Percentiles rank a stretch among this genome's conserved stretches.
phyloP scores from a whole-genome alignment of 192 early-diverging fungal genomes.

The Gigaspora rosea region DNA sequence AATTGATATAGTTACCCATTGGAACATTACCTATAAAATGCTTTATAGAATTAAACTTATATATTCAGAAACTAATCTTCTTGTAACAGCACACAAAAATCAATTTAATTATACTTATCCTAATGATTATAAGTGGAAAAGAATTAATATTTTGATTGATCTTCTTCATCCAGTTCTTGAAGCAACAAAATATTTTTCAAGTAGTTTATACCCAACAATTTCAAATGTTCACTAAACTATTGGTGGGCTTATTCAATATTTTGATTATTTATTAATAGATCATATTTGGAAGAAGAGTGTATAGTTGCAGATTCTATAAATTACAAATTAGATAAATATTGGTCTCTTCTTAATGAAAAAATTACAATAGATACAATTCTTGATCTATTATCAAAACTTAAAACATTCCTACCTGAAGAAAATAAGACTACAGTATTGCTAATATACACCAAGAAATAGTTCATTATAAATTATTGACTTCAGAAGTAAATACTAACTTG shows the following conservation, averaged over 20 bases:
- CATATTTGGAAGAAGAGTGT: background rate
- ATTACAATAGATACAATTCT: background rate
- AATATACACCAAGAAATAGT: background rate
- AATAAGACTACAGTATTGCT: background rate
- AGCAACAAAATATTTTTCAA: no score
- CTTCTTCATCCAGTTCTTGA: no score
- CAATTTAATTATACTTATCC: background rate
- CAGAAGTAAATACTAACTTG: background rate
- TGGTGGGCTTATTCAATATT: background rate
- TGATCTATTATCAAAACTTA: background rate
- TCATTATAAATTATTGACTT: background rate
- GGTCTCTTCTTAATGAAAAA: background rate
- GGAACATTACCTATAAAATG: slow-evolving; percentile 2
- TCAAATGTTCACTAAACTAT: background rate
- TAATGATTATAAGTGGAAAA: background rate
- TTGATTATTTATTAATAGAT: background rate
- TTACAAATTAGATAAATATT: slow-evolving; percentile 12
- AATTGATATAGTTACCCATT: background rate
- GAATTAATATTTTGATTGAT: background rate
- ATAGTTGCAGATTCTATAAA: slow-evolving; percentile 11
- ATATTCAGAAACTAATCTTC: background rate
- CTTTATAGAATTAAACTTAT: background rate
- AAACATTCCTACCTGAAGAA: background rate
- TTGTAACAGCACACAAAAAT: background rate
- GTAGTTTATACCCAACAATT: background rate